Evolutionary conservation across 2,329 filamentous ascomycete genomes (phyloP).

Genomic region (Claviceps sp.): DNA sequence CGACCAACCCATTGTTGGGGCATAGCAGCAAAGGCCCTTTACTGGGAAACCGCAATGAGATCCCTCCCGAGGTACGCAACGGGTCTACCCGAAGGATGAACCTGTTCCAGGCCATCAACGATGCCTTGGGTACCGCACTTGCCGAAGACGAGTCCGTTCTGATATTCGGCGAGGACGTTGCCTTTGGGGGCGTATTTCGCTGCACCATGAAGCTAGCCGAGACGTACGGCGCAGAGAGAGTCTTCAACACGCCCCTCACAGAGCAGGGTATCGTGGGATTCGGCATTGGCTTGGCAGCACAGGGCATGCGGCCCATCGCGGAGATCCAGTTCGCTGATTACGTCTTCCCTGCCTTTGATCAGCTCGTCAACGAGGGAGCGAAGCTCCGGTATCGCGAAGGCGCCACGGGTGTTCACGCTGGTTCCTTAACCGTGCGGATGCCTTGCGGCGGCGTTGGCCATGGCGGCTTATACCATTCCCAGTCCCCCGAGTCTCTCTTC

Average conservation of each 20-base stretch:
- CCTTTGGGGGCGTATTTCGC: conserved; percentile 91
- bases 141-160: conserved; percentile 74
- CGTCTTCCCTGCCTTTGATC: conserved; percentile 83
- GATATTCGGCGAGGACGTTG: conserved; percentile 92
- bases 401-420: conserved; percentile 43
- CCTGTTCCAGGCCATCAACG: conserved; percentile 86
- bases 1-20: conserved; percentile 64
- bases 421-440: conserved; percentile 80
- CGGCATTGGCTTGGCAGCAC: conserved; percentile 75
- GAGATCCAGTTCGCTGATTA: conserved; percentile 97
- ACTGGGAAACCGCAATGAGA: conserved; percentile 51
- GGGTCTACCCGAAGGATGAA: conserved; percentile 77
- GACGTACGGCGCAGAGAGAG: conserved; percentile 73
- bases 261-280: conserved; percentile 95
- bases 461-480: conserved; percentile 76
- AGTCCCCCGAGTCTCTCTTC: conserved; percentile 80
- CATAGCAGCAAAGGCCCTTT: conserved; percentile 59
- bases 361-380: conserved; percentile 85
- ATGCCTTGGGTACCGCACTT: conserved; percentile 71
- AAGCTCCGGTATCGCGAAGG: conserved; percentile 74
- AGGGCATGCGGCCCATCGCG: conserved; percentile 84
- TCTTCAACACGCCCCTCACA: conserved; percentile 91
- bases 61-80: conserved; percentile 50
- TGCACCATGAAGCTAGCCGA: conserved; percentile 85
- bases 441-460: conserved; percentile 82